These are phyloP conservation scores for Geosmithia putterillii DNA, from an alignment of 2,329 filamentous ascomycete species.

Conservation along the genomic window DNA sequence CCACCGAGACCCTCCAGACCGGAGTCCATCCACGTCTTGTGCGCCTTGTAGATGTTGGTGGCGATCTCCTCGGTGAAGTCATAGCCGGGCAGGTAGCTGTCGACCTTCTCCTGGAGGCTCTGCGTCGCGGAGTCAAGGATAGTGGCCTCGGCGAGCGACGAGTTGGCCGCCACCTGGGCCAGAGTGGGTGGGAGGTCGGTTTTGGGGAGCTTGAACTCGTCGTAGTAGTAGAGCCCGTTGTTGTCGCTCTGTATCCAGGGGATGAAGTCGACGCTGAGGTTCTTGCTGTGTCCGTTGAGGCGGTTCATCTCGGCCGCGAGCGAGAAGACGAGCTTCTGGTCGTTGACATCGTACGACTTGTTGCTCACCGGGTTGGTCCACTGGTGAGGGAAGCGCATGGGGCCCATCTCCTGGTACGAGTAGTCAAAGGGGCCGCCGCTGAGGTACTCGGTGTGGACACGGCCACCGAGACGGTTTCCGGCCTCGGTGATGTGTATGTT, in stretches of 20 bases:
- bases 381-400: constrained; percentile 44
- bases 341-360: constrained; percentile 44
- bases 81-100: constrained; percentile 18
- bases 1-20: constrained; percentile 31
- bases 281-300: constrained; percentile 36
- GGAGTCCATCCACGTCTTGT: constrained; percentile 9
- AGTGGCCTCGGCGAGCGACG: constrained; percentile 21
- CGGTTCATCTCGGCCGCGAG: constrained; percentile 46
- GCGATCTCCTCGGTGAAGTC: constrained; percentile 24
- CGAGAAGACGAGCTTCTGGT: constrained; percentile 54
- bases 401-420: constrained; percentile 55
- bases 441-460: constrained; percentile 52
- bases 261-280: constrained; percentile 43
- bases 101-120: constrained; percentile 21
- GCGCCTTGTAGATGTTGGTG: constrained; percentile 29
- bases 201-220: constrained; percentile 28
- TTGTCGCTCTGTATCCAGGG: constrained; percentile 44
- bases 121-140: constrained; percentile 16
- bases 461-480: constrained; percentile 46
- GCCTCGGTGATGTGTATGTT: constrained; percentile 53
- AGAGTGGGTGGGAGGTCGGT: constrained; percentile 40
- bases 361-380: constrained; percentile 30
- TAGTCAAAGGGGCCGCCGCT: constrained; percentile 47
- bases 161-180: constrained; percentile 31
- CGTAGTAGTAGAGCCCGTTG: constrained; percentile 40